phyloP scores from a whole-genome alignment of 495 filamentous ascomycete genomes.

The Talaromyces stipitatus region DNA sequence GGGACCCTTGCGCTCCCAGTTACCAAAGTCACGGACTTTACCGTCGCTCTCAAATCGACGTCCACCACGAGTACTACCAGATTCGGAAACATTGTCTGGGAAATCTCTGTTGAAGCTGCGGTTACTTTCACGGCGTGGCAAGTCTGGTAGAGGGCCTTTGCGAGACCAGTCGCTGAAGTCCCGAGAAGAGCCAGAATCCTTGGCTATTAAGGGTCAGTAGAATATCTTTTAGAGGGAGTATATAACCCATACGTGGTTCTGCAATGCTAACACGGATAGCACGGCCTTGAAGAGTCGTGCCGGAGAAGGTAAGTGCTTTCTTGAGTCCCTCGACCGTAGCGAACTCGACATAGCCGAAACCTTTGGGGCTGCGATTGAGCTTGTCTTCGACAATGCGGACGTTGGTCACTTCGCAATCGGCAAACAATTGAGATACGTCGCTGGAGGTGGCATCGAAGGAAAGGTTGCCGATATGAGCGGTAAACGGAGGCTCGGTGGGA shows the following conservation, averaged over 20 bases:
- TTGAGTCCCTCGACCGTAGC: slow-evolving; percentile 81
- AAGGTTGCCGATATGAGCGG: slow-evolving; percentile 91
- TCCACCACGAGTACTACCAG: slow-evolving; percentile 43
- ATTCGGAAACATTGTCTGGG: slow-evolving; percentile 40
- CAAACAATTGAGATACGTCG: slow-evolving; percentile 79
- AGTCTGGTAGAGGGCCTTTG: slow-evolving; percentile 77
- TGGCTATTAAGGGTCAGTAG: slow-evolving; percentile 48
- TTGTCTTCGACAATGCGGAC: slow-evolving; percentile 96
- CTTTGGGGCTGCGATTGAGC: slow-evolving; percentile 84
- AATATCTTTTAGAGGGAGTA: slow-evolving; percentile 20
- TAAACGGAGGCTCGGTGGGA: slow-evolving; percentile 86
- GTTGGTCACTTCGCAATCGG: slow-evolving; percentile 72
- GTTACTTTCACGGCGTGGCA: slow-evolving; percentile 46
- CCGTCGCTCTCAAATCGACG: slow-evolving; percentile 62
- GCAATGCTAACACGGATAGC: slow-evolving; percentile 83
- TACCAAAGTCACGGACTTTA: slow-evolving; percentile 77
- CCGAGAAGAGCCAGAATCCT: slow-evolving; percentile 59
- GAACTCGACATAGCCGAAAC: slow-evolving; percentile 97
- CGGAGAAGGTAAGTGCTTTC: slow-evolving; percentile 77
- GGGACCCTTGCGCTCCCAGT: slow-evolving; percentile 95
- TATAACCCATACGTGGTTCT: slow-evolving; percentile 74
- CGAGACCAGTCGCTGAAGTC: slow-evolving; percentile 79
- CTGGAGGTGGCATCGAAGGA: slow-evolving; percentile 82
- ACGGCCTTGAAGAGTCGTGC: slow-evolving; percentile 72
- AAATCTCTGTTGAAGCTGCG: slow-evolving; percentile 42